A percentile compares a stretch with the other conserved stretches of the same genome.
These are phyloP conservation scores for Brasilioporus rufonigricans DNA, from an alignment of 768 basidiomycete genomes.

Conservation along the genomic window DNA sequence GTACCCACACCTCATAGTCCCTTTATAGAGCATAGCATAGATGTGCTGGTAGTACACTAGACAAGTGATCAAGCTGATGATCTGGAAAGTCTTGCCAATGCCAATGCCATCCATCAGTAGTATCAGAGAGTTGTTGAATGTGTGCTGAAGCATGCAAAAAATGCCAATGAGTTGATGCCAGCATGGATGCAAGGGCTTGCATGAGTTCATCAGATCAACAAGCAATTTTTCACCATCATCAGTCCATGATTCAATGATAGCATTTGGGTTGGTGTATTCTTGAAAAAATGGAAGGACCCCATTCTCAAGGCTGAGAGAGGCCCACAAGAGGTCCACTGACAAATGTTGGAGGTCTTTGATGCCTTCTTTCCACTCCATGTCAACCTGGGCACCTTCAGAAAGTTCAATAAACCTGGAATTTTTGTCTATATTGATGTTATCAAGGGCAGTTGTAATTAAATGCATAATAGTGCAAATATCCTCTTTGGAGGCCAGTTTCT, in stretches of 20 bases:
- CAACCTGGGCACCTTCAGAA: neutral
- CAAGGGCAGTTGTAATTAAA: neutral
- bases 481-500: neutral
- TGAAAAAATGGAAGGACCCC: conserved; percentile 2
- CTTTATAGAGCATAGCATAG: too few relatives aligned
- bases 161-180: conserved; percentile 27
- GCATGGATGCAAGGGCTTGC: neutral
- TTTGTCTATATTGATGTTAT: neutral
- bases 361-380: conserved; percentile 3
- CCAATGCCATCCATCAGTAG: conserved; percentile 27
- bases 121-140: neutral
- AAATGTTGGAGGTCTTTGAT: neutral
- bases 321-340: neutral
- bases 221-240: conserved; percentile 14
- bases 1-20: too few relatives aligned
- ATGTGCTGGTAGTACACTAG: conserved; percentile 1
- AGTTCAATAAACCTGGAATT: neutral
- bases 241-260: conserved; percentile 1
- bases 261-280: neutral
- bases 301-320: neutral
- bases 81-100: conserved; percentile 24
- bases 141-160: conserved; percentile 11
- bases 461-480: neutral
- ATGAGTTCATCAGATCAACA: neutral
- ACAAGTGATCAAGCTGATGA: conserved; percentile 13